Conservation (phyloP, 306 rosid genomes). For the Chamaecrista fasciculata region DNA sequence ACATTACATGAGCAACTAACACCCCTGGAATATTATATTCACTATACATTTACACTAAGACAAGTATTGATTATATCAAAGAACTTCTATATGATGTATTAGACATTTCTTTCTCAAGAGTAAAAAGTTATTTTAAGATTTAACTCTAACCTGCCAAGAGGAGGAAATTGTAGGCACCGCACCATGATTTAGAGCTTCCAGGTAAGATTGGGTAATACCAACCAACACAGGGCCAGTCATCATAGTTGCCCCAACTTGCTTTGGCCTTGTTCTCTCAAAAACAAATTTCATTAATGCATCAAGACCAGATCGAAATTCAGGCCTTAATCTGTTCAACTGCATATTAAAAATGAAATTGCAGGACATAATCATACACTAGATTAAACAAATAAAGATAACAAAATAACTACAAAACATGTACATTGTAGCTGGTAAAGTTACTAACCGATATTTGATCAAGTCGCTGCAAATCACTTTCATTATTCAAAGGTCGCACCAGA, state of each 20-base stretch:
- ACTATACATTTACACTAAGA: too few species aligned
- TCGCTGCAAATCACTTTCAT: slow-evolving; percentile 80
- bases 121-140: not conserved
- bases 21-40: too few species aligned
- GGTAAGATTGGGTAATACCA: slow-evolving; percentile 82
- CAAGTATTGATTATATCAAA: too few species aligned
- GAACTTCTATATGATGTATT: too few species aligned
- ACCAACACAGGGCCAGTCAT: slow-evolving; percentile 92
- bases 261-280: slow-evolving; percentile 93
- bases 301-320: slow-evolving; percentile 79
- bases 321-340: slow-evolving; percentile 79
- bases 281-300: slow-evolving; percentile 84
- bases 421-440: slow-evolving; percentile 10
- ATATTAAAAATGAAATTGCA: slow-evolving; percentile 28
- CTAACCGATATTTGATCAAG: slow-evolving; percentile 83
- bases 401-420: not conserved
- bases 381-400: too few species aligned
- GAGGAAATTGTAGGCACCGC: slow-evolving; percentile 95
- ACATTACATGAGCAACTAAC: too few species aligned
- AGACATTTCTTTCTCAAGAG: too few species aligned
- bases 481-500: slow-evolving; percentile 86
- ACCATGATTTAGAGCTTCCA: slow-evolving; percentile 89
- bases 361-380: too few species aligned
- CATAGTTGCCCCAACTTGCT: slow-evolving; percentile 92
- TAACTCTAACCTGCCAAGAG: slow-evolving; percentile 89